phyloP scores from a whole-genome alignment of 331 rosid species.

The Arachis monticola region DNA sequence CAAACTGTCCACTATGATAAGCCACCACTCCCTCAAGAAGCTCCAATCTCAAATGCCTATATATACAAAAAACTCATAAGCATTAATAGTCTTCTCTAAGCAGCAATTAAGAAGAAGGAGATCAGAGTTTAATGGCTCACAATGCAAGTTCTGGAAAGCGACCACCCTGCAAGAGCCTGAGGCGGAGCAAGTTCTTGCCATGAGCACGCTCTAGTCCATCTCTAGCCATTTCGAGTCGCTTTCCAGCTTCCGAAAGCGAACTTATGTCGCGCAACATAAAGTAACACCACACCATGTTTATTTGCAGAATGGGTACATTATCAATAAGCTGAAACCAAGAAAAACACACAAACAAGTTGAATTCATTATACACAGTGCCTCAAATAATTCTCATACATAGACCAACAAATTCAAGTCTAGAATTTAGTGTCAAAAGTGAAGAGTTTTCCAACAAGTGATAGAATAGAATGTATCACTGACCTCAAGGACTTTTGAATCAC shows the following conservation, averaged over 20 bases:
- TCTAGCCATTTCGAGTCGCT: constrained; percentile 82
- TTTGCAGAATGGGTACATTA: constrained; percentile 90
- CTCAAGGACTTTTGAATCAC: constrained; percentile 82
- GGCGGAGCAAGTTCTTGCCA: constrained; percentile 83
- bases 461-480: constrained; percentile 51
- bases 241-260: constrained; percentile 83
- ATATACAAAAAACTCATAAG: constrained; percentile 20
- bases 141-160: constrained; percentile 88
- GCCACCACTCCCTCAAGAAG: constrained; percentile 97
- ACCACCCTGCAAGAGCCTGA: constrained; percentile 78
- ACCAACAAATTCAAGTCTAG: no score
- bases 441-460: no score
- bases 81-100: constrained; percentile 4
- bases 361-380: no score
- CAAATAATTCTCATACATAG: no score
- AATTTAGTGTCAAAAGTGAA: no score
- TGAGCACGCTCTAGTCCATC: constrained; percentile 74
- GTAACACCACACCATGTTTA: constrained; percentile 99
- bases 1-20: constrained; percentile 74
- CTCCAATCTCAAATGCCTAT: constrained; percentile 85
- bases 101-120: background rate
- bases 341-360: background rate
- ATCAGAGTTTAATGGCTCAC: constrained; percentile 53
- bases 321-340: constrained; percentile 68
- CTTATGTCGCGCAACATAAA: constrained; percentile 87